Conservation (phyloP, 169 alveolate species). For the Cryptosporidium sp. region DNA sequence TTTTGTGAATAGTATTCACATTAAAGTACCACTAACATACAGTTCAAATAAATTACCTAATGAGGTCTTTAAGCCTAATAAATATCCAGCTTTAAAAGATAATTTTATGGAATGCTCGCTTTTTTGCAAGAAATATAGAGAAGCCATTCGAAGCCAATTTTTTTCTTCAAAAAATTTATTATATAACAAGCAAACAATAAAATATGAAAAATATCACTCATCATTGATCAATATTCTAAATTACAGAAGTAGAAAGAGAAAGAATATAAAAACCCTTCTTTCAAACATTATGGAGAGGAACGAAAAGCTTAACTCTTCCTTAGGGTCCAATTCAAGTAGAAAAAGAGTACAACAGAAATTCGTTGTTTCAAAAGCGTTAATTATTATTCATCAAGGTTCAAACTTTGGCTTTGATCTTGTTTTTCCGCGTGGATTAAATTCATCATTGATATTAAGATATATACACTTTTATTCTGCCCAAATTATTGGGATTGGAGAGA, state of each 20-base stretch:
- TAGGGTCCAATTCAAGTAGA: neutral
- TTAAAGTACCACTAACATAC: conserved; percentile 25
- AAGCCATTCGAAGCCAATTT: conserved; percentile 1
- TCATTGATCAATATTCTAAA: neutral
- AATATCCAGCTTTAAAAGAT: neutral
- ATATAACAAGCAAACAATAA: neutral
- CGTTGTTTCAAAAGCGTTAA: neutral
- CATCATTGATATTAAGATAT: conserved; percentile 52
- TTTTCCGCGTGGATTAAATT: conserved; percentile 66
- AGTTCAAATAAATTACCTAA: neutral
- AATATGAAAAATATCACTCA: neutral
- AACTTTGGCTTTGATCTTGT: conserved; percentile 48
- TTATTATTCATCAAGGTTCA: conserved; percentile 63
- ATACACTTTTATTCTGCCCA: conserved; percentile 30
- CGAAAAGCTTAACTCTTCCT: neutral
- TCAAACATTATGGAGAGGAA: conserved; percentile 3
- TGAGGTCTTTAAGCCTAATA: neutral
- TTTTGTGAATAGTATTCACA: conserved; percentile 3
- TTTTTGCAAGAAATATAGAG: conserved; percentile 33
- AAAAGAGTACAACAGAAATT: neutral
- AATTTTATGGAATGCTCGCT: neutral
- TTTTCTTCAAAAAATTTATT: neutral
- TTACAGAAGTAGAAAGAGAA: conserved; percentile 28
- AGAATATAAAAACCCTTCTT: conserved; percentile 1
- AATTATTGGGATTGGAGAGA: conserved; percentile 61